Conservation (phyloP, 2,329 filamentous ascomycete genomes). For the Botryotinia narcissicola region DNA sequence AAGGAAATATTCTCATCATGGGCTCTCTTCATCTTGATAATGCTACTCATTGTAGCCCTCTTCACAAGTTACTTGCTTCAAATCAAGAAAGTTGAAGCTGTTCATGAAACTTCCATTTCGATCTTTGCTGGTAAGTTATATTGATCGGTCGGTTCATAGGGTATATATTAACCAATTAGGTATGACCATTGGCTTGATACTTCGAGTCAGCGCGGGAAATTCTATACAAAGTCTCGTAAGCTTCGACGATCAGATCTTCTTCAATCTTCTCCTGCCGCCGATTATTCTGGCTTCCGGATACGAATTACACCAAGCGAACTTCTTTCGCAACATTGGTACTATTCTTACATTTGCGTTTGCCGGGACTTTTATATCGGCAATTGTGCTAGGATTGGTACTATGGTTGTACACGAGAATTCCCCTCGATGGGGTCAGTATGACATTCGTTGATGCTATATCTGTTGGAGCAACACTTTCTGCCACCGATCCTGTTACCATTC, state of each 20-base stretch:
- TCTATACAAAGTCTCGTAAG: conserved; percentile 88
- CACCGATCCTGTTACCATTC: conserved; percentile 94
- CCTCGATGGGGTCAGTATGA: conserved; percentile 79
- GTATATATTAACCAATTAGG: conserved; percentile 49
- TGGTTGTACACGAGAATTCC: conserved; percentile 87
- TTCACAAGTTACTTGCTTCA: conserved; percentile 97
- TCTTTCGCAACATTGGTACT: conserved; percentile 96
- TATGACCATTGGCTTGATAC: conserved; percentile 89
- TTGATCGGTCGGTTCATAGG: background rate
- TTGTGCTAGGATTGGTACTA: conserved; percentile 87
- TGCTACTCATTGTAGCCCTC: conserved; percentile 88
- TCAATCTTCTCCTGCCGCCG: conserved; percentile 95
- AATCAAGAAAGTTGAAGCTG: conserved; percentile 93
- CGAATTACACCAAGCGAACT: conserved; percentile 96
- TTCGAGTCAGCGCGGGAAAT: conserved; percentile 76
- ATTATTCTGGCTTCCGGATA: conserved; percentile 98
- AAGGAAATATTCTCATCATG: conserved; percentile 96
- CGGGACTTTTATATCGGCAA: conserved; percentile 92
- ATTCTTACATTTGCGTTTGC: conserved; percentile 98
- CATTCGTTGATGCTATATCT: conserved; percentile 92
- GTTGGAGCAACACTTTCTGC: conserved; percentile 95
- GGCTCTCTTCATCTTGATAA: conserved; percentile 95
- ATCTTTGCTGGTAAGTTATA: conserved; percentile 77
- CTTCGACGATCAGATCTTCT: conserved; percentile 99
- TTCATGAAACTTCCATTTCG: conserved; percentile 96